Percentiles rank a stretch among this genome's conserved stretches.
Evolutionary conservation across 2,329 filamentous ascomycete species (phyloP).

Genomic region (Fusarium tupiense): DNA sequence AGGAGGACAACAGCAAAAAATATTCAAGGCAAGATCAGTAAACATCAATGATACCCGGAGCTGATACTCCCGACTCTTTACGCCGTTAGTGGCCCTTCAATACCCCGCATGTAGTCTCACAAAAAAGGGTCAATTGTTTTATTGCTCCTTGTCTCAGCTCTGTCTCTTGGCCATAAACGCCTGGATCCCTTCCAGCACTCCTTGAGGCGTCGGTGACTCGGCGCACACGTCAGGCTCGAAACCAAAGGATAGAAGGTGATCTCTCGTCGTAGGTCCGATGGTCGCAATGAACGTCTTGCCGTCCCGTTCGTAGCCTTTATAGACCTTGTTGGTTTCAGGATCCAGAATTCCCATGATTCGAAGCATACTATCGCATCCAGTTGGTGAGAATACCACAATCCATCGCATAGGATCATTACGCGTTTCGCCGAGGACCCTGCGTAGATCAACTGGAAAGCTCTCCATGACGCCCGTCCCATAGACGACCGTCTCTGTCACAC

Average conservation of each 20-base stretch:
- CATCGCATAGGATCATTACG: slow-evolving; percentile 61
- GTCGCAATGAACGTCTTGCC: slow-evolving; percentile 76
- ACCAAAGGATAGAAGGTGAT: slow-evolving; percentile 74
- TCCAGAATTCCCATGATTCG: slow-evolving; percentile 63
- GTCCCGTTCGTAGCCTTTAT: slow-evolving; percentile 39
- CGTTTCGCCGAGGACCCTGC: slow-evolving; percentile 58
- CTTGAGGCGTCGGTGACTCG: slow-evolving; percentile 81
- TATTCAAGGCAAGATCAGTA: slow-evolving; percentile 21
- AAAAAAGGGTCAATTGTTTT: not conserved
- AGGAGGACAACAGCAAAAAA: slow-evolving; percentile 2
- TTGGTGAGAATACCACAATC: slow-evolving; percentile 80
- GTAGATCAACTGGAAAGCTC: slow-evolving; percentile 77
- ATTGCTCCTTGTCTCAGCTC: slow-evolving; percentile 16
- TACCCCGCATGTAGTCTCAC: not conserved
- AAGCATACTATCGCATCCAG: slow-evolving; percentile 70
- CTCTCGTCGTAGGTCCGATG: slow-evolving; percentile 91
- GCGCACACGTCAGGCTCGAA: slow-evolving; percentile 84
- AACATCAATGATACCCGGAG: slow-evolving; percentile 44
- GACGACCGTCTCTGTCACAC: slow-evolving; percentile 81
- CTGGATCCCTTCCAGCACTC: slow-evolving; percentile 76
- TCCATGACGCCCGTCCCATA: slow-evolving; percentile 88
- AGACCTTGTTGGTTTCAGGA: slow-evolving; percentile 53
- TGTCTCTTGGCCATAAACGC: slow-evolving; percentile 36
- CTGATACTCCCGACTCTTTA: slow-evolving; percentile 38
- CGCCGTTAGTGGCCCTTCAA: not conserved